Evolutionary conservation across 345 rosid species (phyloP), one percentile per base, ranked within the genome.

Genomic region (Erodium maritimum): DNA sequence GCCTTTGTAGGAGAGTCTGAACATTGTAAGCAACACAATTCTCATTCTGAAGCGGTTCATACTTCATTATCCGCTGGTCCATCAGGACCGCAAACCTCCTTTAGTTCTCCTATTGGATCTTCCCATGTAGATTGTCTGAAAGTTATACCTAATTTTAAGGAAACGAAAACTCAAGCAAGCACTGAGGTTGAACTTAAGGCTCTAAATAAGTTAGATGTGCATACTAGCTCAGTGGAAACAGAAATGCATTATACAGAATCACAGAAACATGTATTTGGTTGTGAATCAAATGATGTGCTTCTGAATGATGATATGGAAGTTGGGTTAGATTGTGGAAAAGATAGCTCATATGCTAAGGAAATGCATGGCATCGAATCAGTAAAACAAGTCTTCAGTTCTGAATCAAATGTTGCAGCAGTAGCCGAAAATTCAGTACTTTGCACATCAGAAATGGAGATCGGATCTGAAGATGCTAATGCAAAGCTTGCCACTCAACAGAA

Each of bases 1-100:
- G 58, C 62, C 45, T 56, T 29, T 64, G 25, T 21, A 77, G 70
- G 45, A 60, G 68, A 8, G 21, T 56, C 75, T 42, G 75, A 71
- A 62, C 20, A 60, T 29, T 20, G 66, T 37, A 56, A 50, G 4
- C 29, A 19, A 29, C 50, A 7, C 19, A 21, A 37, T 63, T 11
- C 57, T 68, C 61, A 51, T 64, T 34, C 56, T 56, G 60, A 57
- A 63, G 60, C 46, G 23, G 78, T 63, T 54, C 22, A 59, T 54
- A 58, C 23, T 69, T 53, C 61, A 34, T 45, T 62, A 53, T 60
- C 50, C 51, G 66, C 62, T 57, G 59, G 63, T 45, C 53, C 55
- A 16, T 16, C 12, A 25, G 62, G 57, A 57, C 64, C 22, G 21
- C 67, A 56, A 56, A 61, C 59, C 22, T 5, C 57, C 45, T 54